Conservation (phyloP, 2,329 filamentous ascomycete genomes). For the Xylogone sp. region DNA sequence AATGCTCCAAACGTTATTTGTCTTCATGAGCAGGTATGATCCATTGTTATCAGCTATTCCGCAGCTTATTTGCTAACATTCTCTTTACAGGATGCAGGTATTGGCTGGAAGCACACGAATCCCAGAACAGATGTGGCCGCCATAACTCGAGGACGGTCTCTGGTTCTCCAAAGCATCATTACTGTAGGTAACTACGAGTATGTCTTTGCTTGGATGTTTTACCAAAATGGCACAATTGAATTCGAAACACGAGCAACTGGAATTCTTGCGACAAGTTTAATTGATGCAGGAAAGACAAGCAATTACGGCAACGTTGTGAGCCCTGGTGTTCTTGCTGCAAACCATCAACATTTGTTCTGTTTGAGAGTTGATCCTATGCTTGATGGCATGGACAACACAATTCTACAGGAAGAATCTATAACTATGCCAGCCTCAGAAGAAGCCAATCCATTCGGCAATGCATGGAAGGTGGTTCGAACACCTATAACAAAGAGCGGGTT, state of each 20-base stretch:
- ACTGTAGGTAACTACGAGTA: constrained; percentile 68
- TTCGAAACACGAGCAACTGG: constrained; percentile 65
- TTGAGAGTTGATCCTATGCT: constrained; percentile 54
- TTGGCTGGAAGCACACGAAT: constrained; percentile 65
- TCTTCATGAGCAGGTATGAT: constrained; percentile 63
- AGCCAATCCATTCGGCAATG: constrained; percentile 42
- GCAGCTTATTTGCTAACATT: too few species aligned
- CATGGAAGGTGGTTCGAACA: constrained; percentile 41
- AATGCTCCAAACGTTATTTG: constrained; percentile 60
- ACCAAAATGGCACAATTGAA: constrained; percentile 59
- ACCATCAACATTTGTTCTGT: constrained; percentile 73
- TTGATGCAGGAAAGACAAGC: constrained; percentile 57
- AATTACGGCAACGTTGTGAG: constrained; percentile 63
- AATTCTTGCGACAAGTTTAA: constrained; percentile 59
- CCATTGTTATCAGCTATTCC: too few species aligned
- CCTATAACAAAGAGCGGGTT: constrained; percentile 37
- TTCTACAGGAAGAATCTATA: constrained; percentile 51
- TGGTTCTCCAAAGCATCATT: constrained; percentile 64
- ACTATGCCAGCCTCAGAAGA: constrained; percentile 46
- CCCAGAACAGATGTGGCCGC: constrained; percentile 56
- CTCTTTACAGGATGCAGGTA: constrained; percentile 63
- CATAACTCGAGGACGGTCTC: constrained; percentile 56
- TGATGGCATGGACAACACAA: constrained; percentile 45
- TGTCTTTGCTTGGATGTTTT: constrained; percentile 65
- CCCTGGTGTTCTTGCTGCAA: constrained; percentile 60